phyloP scores from a whole-genome alignment of 805 yeast species.

The Candida stauntonica region DNA sequence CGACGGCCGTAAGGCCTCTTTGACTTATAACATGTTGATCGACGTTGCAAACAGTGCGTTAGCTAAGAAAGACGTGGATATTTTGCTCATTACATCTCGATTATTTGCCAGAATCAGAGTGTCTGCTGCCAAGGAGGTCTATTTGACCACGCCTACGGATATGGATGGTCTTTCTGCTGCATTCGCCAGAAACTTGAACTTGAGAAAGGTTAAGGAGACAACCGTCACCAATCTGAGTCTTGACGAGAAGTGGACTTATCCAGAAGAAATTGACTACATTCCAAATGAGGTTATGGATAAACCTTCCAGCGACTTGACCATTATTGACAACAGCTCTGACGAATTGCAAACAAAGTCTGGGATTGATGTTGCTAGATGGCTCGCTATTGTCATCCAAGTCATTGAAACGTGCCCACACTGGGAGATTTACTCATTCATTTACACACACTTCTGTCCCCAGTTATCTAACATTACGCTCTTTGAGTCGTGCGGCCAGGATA shows the following conservation, averaged over 20 bases:
- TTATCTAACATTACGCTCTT: conserved; percentile 55
- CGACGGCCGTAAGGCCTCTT: conserved; percentile 28
- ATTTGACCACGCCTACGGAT: conserved; percentile 50
- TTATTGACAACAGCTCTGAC: conserved; percentile 25
- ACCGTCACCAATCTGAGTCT: conserved; percentile 18
- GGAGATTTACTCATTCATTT: conserved; percentile 64
- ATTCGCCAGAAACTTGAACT: conserved; percentile 43
- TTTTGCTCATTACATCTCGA: conserved; percentile 46
- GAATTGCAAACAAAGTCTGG: conserved; percentile 12
- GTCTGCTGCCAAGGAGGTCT: conserved; percentile 40
- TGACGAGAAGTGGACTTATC: conserved; percentile 51
- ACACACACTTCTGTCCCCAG: conserved; percentile 71
- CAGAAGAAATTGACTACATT: conserved; percentile 49
- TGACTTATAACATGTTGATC: conserved; percentile 24
- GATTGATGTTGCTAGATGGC: conserved; percentile 49
- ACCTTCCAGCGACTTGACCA: conserved; percentile 30
- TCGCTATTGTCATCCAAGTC: conserved; percentile 43
- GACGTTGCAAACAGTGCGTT: conserved; percentile 35
- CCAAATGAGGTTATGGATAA: conserved; percentile 39
- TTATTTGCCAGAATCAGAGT: conserved; percentile 52
- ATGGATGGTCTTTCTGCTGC: conserved; percentile 64
- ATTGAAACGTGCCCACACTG: conserved; percentile 55
- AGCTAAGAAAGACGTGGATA: conserved; percentile 30
- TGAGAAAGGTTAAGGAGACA: conserved; percentile 22
- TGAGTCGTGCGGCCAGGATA: conserved; percentile 33